Evolutionary conservation across 2,329 filamentous ascomycete genomes (phyloP), one percentile per base, ranked within the genome.

Genomic region (Calonectria crousiana): DNA sequence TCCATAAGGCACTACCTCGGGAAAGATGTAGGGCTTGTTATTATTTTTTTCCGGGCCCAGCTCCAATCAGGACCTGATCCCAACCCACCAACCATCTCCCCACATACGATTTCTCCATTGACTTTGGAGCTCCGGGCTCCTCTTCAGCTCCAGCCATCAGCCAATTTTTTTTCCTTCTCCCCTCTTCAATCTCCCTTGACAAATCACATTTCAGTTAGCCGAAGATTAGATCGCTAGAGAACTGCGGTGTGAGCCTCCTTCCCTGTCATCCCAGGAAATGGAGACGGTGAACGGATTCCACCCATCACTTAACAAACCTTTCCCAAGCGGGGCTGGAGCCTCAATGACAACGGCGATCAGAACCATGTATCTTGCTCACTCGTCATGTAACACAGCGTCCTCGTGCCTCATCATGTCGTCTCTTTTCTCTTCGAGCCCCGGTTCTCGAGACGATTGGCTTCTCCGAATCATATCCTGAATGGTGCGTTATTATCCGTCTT

Each of bases 51-150:
- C 41, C 26, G 30, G 49, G 71, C 26, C 67, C 51, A 67, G 32
- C 67, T 69, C 71, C 71, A 73, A 73, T 73, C 71, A 60, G 71
- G 32, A 28, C 51, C 20, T 58, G 36, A n/a, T 66, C 56, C 65
- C 23, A 49, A 60, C 66, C 71, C 71, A 73, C 71, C 66, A 67
- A 70, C 49, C 64, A 44, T 44, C 71, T 64, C 64, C 52, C 56
- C 71, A 64, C 66, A 36, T 73, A 44, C 68, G 41, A 11, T 51
- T 53, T n/a, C 18, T 69, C 32, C 38, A 56, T 52, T 51, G 41
- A 60, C 67, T 69, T 32, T 14, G 20, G 32, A 53, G 32, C 66
- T 51, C 51, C 10, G 30, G n/a, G 56, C 53, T 23, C 53, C 62
- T 41, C 47, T 26, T 44, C 44, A 64, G 67, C 66, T 58, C 18